Conservation (phyloP, 2,329 filamentous ascomycete genomes). For the Zymoseptoria brevis region DNA sequence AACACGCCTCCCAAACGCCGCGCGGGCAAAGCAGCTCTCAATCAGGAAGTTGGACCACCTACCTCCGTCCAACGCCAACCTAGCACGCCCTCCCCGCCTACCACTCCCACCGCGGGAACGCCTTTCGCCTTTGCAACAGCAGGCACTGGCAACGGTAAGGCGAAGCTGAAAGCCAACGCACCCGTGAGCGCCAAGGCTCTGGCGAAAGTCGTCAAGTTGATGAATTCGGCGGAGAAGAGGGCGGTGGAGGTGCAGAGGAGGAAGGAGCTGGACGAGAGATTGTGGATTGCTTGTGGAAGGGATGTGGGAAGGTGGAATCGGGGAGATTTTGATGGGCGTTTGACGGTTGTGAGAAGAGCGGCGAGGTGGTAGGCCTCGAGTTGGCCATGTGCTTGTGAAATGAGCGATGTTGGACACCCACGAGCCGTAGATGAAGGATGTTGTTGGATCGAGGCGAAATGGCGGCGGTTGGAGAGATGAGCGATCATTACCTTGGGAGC, state of each 20-base stretch:
- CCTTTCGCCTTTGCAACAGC: not conserved
- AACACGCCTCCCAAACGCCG: slow-evolving; percentile 4
- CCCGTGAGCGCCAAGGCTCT: not conserved
- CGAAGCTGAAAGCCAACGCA: not conserved
- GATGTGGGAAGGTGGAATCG: slow-evolving; percentile 29
- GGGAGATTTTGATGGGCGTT: slow-evolving; percentile 29
- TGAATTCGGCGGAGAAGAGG: slow-evolving; percentile 7
- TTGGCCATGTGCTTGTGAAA: not conserved
- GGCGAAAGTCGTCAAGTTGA: not conserved
- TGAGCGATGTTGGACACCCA: not conserved
- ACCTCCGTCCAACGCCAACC: not conserved
- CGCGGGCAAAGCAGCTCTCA: not conserved
- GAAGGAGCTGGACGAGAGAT: slow-evolving; percentile 18
- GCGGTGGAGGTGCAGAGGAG: slow-evolving; percentile 10
- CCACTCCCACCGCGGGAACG: not conserved
- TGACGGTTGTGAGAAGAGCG: not conserved
- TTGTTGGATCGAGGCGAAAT: not conserved
- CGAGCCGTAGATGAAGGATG: not conserved
- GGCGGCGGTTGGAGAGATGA: not conserved
- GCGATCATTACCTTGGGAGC: not conserved
- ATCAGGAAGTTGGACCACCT: not conserved
- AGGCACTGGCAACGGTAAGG: not conserved
- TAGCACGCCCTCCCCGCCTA: not conserved
- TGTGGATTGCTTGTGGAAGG: slow-evolving; percentile 27
- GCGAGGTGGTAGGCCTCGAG: not conserved